Base-by-base conservation (phyloP, 148 eudicot species). In the Rhododendron williamsianum region DNA sequence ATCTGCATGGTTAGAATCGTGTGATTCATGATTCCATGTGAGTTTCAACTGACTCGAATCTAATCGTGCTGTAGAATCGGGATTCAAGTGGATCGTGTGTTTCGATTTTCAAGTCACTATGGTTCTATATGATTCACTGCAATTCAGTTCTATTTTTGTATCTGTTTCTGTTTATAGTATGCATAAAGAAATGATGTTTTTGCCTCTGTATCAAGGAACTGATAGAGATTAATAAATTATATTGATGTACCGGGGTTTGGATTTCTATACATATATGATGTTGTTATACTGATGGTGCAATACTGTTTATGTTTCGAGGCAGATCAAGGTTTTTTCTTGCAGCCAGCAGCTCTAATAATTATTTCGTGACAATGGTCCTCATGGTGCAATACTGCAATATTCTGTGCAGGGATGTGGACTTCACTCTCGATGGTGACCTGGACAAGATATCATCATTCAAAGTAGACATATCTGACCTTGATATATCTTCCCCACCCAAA, bases 361-460 rank as follows among this genome's bases (percentile, higher is more conserved):
- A 21, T 0, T 74, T 43, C 67, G 7, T 73, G 19, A 18, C 58
- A 11, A 52, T 25, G 35, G 76, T 35, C 69, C 78, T 88, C 45
- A 83, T 87, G 81, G 65, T 51, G 63, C 77, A 80, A 48, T 72
- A 83, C 81, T 30, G 38, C 76, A 71, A 71, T 8, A 71, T 71
- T 86, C 81, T 81, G 9, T 78, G 81, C 63, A 96, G 98, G 94
- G 99, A 96, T 89, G 87, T 93, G 92, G 98, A 95, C 90, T 96
- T 96, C 83, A 86, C 92, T 84, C 93, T 96, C 76, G 94, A 93
- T 86, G 92, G 87, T 86, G 96, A 92, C 76, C 91, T 95, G 88
- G 97, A 89, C 67, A 96, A 94, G 89, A 86, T 94, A 74, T 85
- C 98, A 84, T 93, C 98, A 65, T 93, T 96, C 89, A 93, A 93